Conservation (phyloP, 495 filamentous ascomycete genomes). For the Penicillium goetzii region DNA sequence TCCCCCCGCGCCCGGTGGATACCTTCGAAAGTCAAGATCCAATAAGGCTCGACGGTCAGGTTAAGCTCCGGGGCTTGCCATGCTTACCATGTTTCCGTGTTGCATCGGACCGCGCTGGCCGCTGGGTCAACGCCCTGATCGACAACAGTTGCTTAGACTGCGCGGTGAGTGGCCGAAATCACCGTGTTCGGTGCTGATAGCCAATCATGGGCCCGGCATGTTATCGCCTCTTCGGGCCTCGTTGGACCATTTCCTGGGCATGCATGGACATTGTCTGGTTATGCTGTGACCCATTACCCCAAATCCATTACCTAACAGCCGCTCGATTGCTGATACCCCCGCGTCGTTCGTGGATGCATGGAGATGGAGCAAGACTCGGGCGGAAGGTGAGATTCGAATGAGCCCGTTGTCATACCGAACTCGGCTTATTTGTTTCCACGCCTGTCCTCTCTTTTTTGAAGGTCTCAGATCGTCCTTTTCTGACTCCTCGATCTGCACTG, state of each 20-base stretch:
- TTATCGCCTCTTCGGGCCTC: slow-evolving; percentile 21
- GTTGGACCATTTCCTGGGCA: background rate
- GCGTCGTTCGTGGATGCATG: slow-evolving; percentile 17
- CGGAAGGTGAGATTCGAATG: slow-evolving; percentile 20
- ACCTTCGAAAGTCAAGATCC: slow-evolving; percentile 1
- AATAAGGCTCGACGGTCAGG: slow-evolving; percentile 2
- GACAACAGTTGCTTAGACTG: background rate
- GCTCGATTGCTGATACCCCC: slow-evolving; percentile 15
- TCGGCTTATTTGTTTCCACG: slow-evolving; percentile 13
- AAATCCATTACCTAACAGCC: slow-evolving; percentile 33
- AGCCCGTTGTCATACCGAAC: slow-evolving; percentile 18
- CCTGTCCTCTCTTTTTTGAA: slow-evolving; percentile 10
- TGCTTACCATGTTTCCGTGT: slow-evolving; percentile 5
- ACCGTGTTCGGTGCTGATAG: slow-evolving; percentile 22
- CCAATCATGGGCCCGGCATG: slow-evolving; percentile 20
- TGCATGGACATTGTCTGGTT: background rate
- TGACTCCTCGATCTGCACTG: slow-evolving; percentile 1
- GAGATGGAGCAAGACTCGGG: background rate
- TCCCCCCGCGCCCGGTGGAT: slow-evolving; percentile 12
- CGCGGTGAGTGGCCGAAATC: slow-evolving; percentile 19
- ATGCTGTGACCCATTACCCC: slow-evolving; percentile 25
- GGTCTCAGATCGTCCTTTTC: background rate
- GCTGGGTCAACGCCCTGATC: slow-evolving; percentile 19
- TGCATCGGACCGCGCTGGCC: slow-evolving; percentile 13
- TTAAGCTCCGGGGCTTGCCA: slow-evolving; percentile 25